phyloP scores from a whole-genome alignment of 2,329 filamentous ascomycete genomes.

The Dryadomyces quercus-mongolicae region DNA sequence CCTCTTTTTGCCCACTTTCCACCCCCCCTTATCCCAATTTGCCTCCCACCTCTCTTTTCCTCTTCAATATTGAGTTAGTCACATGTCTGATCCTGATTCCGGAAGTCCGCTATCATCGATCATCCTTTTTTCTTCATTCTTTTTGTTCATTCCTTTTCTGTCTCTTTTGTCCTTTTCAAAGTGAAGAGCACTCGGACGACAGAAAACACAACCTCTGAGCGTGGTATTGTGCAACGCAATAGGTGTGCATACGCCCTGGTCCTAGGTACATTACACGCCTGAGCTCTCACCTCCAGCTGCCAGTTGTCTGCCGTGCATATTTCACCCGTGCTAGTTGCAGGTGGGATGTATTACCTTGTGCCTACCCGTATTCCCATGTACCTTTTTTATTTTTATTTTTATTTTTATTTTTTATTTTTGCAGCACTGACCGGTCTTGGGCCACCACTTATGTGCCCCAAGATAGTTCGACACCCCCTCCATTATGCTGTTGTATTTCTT shows the following conservation, averaged over 20 bases:
- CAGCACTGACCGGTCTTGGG: background rate
- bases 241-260: background rate
- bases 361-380: constrained; percentile 12
- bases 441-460: background rate
- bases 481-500: background rate
- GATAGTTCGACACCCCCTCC: background rate
- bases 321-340: background rate
- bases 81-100: background rate
- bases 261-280: background rate
- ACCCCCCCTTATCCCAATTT: background rate
- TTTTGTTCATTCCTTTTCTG: background rate
- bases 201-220: background rate
- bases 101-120: background rate
- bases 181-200: no score
- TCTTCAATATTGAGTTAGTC: background rate
- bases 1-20: background rate
- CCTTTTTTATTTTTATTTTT: no score
- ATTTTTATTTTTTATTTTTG: no score
- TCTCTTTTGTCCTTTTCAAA: no score
- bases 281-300: background rate
- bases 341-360: constrained; percentile 4
- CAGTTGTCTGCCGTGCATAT: constrained; percentile 9
- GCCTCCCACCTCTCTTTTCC: background rate
- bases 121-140: background rate
- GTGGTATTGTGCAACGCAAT: background rate